phyloP scores from a whole-genome alignment of 2,329 filamentous ascomycete species.

The Penicillium sp. region DNA sequence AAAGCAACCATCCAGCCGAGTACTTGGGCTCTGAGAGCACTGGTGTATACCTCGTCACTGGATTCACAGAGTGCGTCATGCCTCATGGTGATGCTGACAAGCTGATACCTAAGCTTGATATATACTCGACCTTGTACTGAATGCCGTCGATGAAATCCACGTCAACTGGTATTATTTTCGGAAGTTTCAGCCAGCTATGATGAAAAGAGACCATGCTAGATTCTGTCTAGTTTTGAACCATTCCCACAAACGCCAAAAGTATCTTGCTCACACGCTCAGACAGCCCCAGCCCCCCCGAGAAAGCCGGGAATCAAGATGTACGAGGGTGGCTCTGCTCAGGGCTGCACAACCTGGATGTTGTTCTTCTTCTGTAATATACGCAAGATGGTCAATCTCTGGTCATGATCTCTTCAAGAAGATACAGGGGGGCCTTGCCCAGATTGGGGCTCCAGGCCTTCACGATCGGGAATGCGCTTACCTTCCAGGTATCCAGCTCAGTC shows the following conservation, averaged over 20 bases:
- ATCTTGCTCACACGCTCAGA: conserved; percentile 6
- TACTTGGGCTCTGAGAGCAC: not conserved
- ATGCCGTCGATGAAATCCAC: not conserved
- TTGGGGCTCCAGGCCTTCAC: not conserved
- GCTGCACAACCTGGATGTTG: conserved; percentile 50
- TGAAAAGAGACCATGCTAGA: conserved; percentile 16
- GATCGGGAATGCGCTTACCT: conserved; percentile 60
- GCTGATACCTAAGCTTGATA: not conserved
- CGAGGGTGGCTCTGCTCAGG: conserved; percentile 24
- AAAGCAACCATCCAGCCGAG: not conserved
- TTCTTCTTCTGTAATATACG: conserved; percentile 44
- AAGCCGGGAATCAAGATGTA: conserved; percentile 11
- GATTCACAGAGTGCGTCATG: not conserved
- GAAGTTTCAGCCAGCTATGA: conserved; percentile 6
- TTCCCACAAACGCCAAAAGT: conserved; percentile 21
- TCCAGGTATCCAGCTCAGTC: conserved; percentile 95
- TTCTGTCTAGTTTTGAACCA: conserved; percentile 20
- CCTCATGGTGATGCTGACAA: not conserved
- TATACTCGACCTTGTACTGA: not conserved
- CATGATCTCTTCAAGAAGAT: not conserved
- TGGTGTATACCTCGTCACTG: not conserved
- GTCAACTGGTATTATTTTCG: not conserved
- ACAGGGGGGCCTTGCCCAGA: not conserved
- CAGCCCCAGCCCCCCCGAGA: conserved; percentile 1
- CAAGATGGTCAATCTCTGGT: conserved; percentile 7